These are phyloP conservation scores for Phytopythium chamaehyphon DNA, from an alignment of 352 stramenopile species.

Conservation along the genomic window DNA sequence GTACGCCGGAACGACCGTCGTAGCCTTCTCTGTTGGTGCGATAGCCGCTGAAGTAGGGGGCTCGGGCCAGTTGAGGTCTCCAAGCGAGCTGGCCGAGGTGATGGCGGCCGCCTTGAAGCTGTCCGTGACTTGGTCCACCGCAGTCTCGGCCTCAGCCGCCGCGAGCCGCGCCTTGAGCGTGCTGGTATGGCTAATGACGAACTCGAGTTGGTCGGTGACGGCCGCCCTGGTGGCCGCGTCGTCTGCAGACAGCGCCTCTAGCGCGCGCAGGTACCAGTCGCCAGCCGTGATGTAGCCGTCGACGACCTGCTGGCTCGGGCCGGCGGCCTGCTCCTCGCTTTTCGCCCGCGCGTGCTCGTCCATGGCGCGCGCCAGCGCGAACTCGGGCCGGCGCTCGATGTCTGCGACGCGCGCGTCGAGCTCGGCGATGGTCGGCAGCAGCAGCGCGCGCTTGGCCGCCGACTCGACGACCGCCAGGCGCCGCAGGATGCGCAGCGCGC, in stretches of 20 bases:
- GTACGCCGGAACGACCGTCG: slow-evolving; percentile 14
- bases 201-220: slow-evolving; percentile 68
- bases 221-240: slow-evolving; percentile 26
- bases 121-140: neutral
- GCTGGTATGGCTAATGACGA: slow-evolving; percentile 65
- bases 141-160: neutral
- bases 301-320: slow-evolving; percentile 11
- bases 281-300: slow-evolving; percentile 55
- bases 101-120: neutral
- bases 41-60: slow-evolving; percentile 8
- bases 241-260: slow-evolving; percentile 28
- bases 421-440: slow-evolving; percentile 54
- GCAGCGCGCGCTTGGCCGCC: slow-evolving; percentile 52
- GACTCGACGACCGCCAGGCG: slow-evolving; percentile 74
- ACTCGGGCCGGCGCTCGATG: slow-evolving; percentile 35
- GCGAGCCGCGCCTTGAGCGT: slow-evolving; percentile 32
- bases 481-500: slow-evolving; percentile 57
- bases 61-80: slow-evolving; percentile 40
- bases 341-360: slow-evolving; percentile 30
- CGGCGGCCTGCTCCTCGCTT: slow-evolving; percentile 14
- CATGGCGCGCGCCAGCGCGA: slow-evolving; percentile 25
- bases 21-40: slow-evolving; percentile 8
- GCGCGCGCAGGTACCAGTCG: slow-evolving; percentile 67
- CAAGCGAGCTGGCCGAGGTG: slow-evolving; percentile 1
- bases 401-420: slow-evolving; percentile 35